Percentiles rank a stretch among this genome's conserved stretches.
Conservation (phyloP, 176 grass and related monocot genomes). For the Neostapfia colusana region DNA sequence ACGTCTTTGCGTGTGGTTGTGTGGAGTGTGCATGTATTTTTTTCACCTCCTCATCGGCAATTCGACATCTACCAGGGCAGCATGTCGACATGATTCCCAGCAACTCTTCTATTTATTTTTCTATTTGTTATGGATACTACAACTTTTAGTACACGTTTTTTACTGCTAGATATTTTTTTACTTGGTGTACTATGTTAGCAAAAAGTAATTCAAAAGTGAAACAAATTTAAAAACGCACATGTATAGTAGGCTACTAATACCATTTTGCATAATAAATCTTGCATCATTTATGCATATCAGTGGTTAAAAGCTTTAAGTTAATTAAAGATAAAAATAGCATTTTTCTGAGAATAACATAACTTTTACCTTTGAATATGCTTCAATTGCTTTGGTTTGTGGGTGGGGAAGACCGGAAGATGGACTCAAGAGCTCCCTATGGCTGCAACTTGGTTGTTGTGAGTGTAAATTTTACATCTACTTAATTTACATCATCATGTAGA, state of each 20-base stretch:
- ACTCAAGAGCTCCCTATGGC: background rate
- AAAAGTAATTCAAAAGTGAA: background rate
- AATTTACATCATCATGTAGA: background rate
- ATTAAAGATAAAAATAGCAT: background rate
- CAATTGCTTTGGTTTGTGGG: background rate
- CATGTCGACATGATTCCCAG: slow-evolving; percentile 14
- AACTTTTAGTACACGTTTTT: background rate
- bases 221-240: background rate
- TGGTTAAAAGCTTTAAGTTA: background rate
- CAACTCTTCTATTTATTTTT: background rate
- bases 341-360: background rate
- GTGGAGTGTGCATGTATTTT: background rate
- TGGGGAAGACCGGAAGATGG: background rate
- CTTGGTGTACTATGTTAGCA: background rate
- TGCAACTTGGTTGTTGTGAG: background rate
- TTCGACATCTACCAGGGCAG: background rate
- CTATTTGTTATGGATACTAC: background rate
- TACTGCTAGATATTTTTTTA: background rate
- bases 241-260: background rate
- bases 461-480: background rate
- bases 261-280: background rate
- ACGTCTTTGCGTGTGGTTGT: background rate
- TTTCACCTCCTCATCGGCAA: background rate
- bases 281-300: background rate
- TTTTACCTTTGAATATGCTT: background rate